Percentiles rank a stretch among this genome's conserved stretches.
Evolutionary conservation across 108 stramenopile species (phyloP).

Genomic region (Fragilaria radians): DNA sequence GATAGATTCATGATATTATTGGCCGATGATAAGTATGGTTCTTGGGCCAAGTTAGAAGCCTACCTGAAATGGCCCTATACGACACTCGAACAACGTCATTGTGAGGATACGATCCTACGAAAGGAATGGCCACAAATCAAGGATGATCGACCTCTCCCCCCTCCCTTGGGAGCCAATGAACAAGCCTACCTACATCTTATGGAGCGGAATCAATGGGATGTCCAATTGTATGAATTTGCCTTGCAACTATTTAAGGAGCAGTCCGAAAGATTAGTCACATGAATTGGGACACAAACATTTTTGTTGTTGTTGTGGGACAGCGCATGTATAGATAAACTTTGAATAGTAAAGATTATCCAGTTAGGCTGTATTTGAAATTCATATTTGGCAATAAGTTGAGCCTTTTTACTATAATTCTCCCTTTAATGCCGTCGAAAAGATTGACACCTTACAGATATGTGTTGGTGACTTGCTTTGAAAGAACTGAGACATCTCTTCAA

Average conservation of each 20-base stretch:
- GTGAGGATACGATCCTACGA: neutral
- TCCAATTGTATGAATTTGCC: conserved; percentile 16
- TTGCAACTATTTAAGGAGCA: neutral
- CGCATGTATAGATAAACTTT: too few relatives aligned
- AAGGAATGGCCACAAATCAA: conserved; percentile 4
- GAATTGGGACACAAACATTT: too few relatives aligned
- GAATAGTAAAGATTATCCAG: too few relatives aligned
- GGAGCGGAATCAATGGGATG: conserved; percentile 11
- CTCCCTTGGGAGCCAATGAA: neutral
- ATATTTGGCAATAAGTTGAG: too few relatives aligned
- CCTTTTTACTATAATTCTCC: too few relatives aligned
- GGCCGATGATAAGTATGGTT: neutral
- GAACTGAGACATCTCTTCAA: too few relatives aligned
- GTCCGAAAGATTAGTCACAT: neutral
- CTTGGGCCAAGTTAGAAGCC: neutral
- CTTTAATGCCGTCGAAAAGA: too few relatives aligned
- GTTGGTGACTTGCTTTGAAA: too few relatives aligned
- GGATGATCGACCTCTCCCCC: neutral
- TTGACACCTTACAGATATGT: too few relatives aligned
- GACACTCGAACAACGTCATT: neutral
- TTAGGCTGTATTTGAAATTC: too few relatives aligned
- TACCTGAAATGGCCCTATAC: neutral
- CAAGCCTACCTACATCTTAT: conserved; percentile 10
- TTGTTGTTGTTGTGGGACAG: too few relatives aligned
- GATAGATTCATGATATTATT: conserved; percentile 2